Percentiles rank a stretch among this genome's conserved stretches.
phyloP scores from a whole-genome alignment of 192 early-diverging fungal genomes.

The Chytriomyces hyalinus region DNA sequence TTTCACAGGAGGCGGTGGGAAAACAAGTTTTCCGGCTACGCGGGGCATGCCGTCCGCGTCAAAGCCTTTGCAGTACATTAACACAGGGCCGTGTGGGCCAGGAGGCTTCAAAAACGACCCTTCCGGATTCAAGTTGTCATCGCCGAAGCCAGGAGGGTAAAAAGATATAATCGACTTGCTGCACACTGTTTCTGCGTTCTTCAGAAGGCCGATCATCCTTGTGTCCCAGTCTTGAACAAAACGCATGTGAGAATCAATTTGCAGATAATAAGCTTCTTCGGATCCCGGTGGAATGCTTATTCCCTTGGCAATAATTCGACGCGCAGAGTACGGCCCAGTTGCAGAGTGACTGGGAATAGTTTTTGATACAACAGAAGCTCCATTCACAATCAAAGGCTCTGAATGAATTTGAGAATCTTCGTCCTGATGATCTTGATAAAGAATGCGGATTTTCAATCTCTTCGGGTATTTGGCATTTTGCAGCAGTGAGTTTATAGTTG shows the following conservation, averaged over 20 bases:
- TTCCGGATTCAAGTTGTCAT: not conserved
- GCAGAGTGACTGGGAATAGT: not conserved
- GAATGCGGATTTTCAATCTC: conserved; percentile 24
- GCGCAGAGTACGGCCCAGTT: conserved; percentile 22
- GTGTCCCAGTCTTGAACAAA: conserved; percentile 33
- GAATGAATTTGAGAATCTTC: conserved; percentile 33
- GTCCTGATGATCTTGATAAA: conserved; percentile 34
- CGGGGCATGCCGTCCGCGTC: conserved; percentile 37
- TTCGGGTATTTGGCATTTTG: conserved; percentile 22
- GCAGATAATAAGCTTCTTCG: conserved; percentile 22
- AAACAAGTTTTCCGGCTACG: conserved; percentile 5
- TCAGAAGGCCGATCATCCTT: not conserved
- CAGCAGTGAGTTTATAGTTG: conserved; percentile 22
- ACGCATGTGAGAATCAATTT: conserved; percentile 45
- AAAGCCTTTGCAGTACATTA: not conserved
- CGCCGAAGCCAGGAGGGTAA: conserved; percentile 33
- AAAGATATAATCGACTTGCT: conserved; percentile 28
- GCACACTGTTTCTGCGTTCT: not conserved
- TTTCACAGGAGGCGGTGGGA: not conserved
- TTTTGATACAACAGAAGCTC: not conserved
- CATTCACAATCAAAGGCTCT: not conserved
- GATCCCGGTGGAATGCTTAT: not conserved
- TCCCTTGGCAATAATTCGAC: not conserved
- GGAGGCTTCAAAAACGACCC: not conserved
- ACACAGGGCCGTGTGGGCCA: conserved; percentile 1